Base-by-base conservation (phyloP, 352 stramenopile species). In the Phytophthora pinifolia region DNA sequence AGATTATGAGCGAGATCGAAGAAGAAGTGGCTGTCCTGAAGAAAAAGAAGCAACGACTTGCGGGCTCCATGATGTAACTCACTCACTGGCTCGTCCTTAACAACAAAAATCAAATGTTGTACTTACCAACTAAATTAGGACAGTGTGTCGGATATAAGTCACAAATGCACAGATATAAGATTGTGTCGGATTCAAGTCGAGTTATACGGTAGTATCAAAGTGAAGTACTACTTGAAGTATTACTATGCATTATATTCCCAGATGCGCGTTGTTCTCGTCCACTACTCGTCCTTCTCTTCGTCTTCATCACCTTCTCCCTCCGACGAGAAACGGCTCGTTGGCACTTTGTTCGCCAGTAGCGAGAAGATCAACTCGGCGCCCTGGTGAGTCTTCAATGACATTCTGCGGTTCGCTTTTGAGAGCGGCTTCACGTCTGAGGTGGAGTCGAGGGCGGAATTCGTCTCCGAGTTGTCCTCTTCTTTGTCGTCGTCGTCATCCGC, bases 341-440 rank as follows among this genome's bases (percentile, higher is more conserved):
- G 17, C 15, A 45, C 25, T 27, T 63, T 55, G 22, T 66, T 70
- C 14, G 65, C 68, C 41, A 81, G 50, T 1, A 71, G 73, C 1
- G 71, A 81, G 31, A 77, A 77, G 8, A 79, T 62, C 36, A 81
- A 18, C 38, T 79, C 75, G n/a, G 68, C 47, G 5, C 56, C 70
- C 54, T 76, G 39, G 18, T 42, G 57, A 10, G 46, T 63, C 42
- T 65, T 68, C 31, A 67, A 39, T 0, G 59, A 60, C 13, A 65
- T 62, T 43, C 51, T 67, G 31, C 54, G 69, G 4, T 64, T 65
- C 12, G 46, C 30, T 36, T 63, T 58, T 25, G 48, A 51, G 27
- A 51, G 30, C 5, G 41, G 36, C 10, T 59, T 47, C 6, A 38
- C 38, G 3, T 60, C 50, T 2, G 54, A 5, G 30, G 31, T 30